These are phyloP conservation scores for Agrocybe pediades DNA, from an alignment of 768 basidiomycete genomes.

Conservation along the genomic window DNA sequence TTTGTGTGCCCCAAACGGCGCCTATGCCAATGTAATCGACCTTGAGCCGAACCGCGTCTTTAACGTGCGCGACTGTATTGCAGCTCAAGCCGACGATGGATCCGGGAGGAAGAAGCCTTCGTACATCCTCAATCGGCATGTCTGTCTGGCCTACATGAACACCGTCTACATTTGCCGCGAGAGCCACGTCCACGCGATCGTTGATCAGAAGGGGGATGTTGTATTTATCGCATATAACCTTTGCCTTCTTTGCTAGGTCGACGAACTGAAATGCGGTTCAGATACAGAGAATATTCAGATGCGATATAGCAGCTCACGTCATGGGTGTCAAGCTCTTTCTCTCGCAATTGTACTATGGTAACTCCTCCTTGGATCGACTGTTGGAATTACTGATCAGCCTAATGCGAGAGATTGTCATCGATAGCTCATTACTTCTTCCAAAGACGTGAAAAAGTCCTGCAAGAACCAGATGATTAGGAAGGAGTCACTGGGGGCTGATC, in stretches of 20 bases:
- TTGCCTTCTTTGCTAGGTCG: constrained; percentile 67
- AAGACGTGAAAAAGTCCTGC: constrained; percentile 68
- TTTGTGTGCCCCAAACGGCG: constrained; percentile 77
- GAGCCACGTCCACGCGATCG: constrained; percentile 84
- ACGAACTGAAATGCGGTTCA: constrained; percentile 60
- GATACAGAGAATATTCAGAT: background rate
- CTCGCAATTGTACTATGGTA: constrained; percentile 86
- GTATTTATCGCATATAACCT: constrained; percentile 74
- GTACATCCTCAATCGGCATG: constrained; percentile 70
- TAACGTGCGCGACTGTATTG: constrained; percentile 65
- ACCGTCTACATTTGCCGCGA: constrained; percentile 75
- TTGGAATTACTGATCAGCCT: background rate
- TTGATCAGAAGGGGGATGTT: constrained; percentile 85
- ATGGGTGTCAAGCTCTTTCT: constrained; percentile 80
- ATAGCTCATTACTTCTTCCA: constrained; percentile 62
- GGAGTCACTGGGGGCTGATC: background rate
- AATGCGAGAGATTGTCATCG: background rate
- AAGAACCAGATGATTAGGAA: constrained; percentile 10
- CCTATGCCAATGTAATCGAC: constrained; percentile 92
- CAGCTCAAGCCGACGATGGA: constrained; percentile 84
- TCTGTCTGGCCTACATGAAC: constrained; percentile 92
- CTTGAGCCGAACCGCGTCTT: constrained; percentile 57
- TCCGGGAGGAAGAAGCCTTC: constrained; percentile 64
- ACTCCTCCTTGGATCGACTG: constrained; percentile 87
- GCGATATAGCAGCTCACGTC: constrained; percentile 56